Base-by-base conservation (phyloP, 371 early-diverging fungal genomes). In the Mucor lusitanicus region DNA sequence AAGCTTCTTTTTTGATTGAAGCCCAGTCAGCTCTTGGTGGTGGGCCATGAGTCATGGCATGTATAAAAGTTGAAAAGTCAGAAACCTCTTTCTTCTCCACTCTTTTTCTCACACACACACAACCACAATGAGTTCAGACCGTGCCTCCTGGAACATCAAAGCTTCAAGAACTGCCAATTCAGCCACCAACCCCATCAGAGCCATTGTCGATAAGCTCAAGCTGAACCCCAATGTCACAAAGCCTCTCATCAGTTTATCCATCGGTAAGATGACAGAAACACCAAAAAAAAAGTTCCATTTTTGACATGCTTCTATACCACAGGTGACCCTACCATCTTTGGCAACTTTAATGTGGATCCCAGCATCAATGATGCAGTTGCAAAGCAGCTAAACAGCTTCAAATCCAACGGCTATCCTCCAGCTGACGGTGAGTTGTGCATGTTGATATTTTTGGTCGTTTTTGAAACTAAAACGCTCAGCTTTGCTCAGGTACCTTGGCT, bases 311-410 rank as follows among this genome's bases (percentile, higher is more conserved):
- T n/a, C n/a, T n/a, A n/a, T n/a, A n/a, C 15, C 53, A 30, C 70
- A 85, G 89, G 96, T 56, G 96, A 97, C 75, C 96, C 96, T 11
- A 95, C 96, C 6, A 85, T 90, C 39, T 95, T 93, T 84, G 97
- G 95, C 50, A 96, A 97, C 84, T 91, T 95, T 80, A 91, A 93
- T 73, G 84, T 91, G 17, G 86, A 92, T 71, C 72, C 85, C 21
- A 84, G 75, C 54, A 84, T 80, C 57, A 88, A 89, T 59, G 90
- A 94, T 9, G 90, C 93, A 42, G 85, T 95, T 44, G 76, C 85
- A 33, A 83, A 86, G 60, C 84, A 88, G 39, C 68, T 94, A n/a
- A 65, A 80, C 21, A 85, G 85, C n/a, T 90, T 77, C 80, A 83
- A 87, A 65, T 83, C 87, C 61, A 95, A 96, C 69, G 97, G 97